A percentile compares a stretch with the other conserved stretches of the same genome.
phyloP scores from a whole-genome alignment of 257 asterid species.

The Salvia rosmarinus region DNA sequence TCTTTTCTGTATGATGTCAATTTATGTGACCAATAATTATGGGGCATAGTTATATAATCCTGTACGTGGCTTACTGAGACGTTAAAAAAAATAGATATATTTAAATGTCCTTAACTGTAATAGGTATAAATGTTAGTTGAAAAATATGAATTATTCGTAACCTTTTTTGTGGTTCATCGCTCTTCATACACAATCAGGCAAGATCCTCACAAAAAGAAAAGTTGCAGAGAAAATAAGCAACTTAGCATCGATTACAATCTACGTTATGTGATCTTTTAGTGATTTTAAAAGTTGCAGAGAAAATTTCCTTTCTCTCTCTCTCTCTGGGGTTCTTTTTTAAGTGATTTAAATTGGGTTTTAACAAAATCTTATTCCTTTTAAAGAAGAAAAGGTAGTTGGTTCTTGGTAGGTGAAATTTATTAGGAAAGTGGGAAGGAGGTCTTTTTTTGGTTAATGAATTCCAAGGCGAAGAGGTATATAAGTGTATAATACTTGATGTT shows the following conservation, averaged over 20 bases:
- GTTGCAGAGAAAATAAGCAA: constrained; percentile 32
- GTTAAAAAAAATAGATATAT: no score
- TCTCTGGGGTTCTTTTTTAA: no score
- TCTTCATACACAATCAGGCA: background rate
- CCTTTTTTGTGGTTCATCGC: constrained; percentile 25
- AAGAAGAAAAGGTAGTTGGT: constrained; percentile 1
- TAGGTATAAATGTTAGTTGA: background rate
- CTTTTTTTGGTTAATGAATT: constrained; percentile 29
- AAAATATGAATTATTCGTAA: background rate
- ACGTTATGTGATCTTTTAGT: constrained; percentile 3
- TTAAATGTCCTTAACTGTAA: no score
- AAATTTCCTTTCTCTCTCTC: background rate
- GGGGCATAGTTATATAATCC: background rate
- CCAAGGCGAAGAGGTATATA: background rate
- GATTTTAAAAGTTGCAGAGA: no score
- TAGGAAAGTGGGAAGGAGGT: constrained; percentile 10
- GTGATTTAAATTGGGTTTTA: constrained; percentile 16
- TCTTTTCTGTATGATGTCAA: background rate
- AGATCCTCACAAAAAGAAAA: constrained; percentile 11
- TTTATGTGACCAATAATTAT: constrained; percentile 23
- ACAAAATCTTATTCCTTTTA: background rate
- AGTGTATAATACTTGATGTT: background rate
- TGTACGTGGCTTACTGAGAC: constrained; percentile 29
- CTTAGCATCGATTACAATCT: constrained; percentile 9
- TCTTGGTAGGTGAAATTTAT: constrained; percentile 10